Conservation (phyloP, 1,139 yeast species). For the Nakaseomyces glabratus region DNA sequence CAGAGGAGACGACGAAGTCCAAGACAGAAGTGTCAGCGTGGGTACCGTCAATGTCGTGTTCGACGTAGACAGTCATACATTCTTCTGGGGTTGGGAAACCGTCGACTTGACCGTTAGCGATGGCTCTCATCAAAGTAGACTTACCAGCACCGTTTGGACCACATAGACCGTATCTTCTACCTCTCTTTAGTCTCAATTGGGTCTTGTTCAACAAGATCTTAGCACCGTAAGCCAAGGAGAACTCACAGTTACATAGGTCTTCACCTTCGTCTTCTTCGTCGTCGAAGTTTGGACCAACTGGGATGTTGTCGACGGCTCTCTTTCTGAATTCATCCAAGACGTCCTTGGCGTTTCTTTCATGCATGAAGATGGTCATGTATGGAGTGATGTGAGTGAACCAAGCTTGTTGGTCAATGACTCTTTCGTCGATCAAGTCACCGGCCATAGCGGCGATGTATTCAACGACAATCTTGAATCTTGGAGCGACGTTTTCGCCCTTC, state of each 20-base stretch:
- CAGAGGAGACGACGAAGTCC: constrained; percentile 82
- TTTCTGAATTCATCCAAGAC: constrained; percentile 91
- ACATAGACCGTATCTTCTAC: constrained; percentile 99
- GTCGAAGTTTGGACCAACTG: constrained; percentile 89
- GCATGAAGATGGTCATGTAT: constrained; percentile 91
- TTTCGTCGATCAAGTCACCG: constrained; percentile 98
- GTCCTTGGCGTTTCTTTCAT: constrained; percentile 85
- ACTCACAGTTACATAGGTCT: constrained; percentile 99
- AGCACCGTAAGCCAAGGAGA: constrained; percentile 99
- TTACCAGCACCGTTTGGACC: constrained; percentile 99
- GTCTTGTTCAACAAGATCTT: constrained; percentile 99
- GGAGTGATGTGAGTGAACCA: constrained; percentile 88
- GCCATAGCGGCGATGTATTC: constrained; percentile 90
- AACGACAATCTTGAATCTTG: constrained; percentile 70
- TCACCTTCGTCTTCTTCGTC: constrained; percentile 99
- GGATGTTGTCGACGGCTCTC: constrained; percentile 95
- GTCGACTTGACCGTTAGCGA: constrained; percentile 99
- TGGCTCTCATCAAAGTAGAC: constrained; percentile 98
- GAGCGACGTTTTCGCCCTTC: constrained; percentile 52
- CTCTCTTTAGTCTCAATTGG: constrained; percentile 98
- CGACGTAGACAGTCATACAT: constrained; percentile 98
- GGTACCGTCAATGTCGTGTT: constrained; percentile 98
- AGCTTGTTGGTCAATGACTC: constrained; percentile 84
- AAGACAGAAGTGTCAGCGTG: constrained; percentile 91
- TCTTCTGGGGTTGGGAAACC: constrained; percentile 99